phyloP scores from a whole-genome alignment of 1,284 basidiomycete species.

The Agroathelia rolfsii region DNA sequence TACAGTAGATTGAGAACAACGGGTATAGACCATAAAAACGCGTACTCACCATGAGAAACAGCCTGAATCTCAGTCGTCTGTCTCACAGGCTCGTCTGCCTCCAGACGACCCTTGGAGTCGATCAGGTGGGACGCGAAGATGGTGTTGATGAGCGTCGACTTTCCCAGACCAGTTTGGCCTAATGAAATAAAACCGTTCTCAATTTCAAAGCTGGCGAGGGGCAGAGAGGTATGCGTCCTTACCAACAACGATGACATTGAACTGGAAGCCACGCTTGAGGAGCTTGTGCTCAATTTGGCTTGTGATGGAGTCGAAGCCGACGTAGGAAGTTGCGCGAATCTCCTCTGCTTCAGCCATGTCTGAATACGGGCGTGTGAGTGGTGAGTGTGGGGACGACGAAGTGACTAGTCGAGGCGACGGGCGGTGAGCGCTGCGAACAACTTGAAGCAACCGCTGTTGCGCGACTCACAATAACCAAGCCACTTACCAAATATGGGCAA shows the following conservation, averaged over 20 bases:
- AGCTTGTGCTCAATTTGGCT: constrained; percentile 99
- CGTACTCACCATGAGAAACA: constrained; percentile 84
- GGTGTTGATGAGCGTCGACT: constrained; percentile 98
- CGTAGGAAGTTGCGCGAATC: constrained; percentile 81
- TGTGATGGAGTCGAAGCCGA: constrained; percentile 94
- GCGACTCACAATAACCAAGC: not conserved
- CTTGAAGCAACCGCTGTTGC: not conserved
- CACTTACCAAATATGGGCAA: no score
- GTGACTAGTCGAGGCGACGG: no score
- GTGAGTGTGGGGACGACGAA: constrained; percentile 5
- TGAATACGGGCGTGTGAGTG: constrained; percentile 8
- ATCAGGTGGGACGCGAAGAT: constrained; percentile 97
- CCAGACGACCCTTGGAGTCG: constrained; percentile 91
- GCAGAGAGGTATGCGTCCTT: constrained; percentile 27
- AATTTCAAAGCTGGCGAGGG: constrained; percentile 4
- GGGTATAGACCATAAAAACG: no score
- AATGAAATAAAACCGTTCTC: constrained; percentile 5
- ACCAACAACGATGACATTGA: constrained; percentile 96
- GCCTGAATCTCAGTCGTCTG: constrained; percentile 97
- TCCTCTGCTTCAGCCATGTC: constrained; percentile 52
- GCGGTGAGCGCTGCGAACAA: constrained; percentile 6
- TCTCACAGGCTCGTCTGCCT: constrained; percentile 79
- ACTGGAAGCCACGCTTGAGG: constrained; percentile 97
- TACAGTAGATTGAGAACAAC: constrained; percentile 30
- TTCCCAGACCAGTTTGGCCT: constrained; percentile 97